Conservation (phyloP, 2,329 filamentous ascomycete genomes). For the Paecilomyces formosus region DNA sequence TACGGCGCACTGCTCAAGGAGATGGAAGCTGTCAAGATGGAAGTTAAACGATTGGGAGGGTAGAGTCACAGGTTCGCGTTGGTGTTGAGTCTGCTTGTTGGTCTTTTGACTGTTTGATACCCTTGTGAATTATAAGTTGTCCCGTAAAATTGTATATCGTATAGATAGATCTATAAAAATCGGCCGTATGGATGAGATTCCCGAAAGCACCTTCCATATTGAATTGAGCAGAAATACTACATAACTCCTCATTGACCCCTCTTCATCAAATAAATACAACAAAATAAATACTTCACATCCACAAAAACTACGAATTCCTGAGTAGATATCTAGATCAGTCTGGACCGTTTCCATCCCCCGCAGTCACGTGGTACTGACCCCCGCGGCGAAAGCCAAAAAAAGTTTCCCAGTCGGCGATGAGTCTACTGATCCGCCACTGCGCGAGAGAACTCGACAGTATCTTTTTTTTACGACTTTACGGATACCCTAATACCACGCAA, state of each 20-base stretch:
- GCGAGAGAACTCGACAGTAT: no score
- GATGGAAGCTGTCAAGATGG: conserved; percentile 27
- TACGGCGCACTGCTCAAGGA: conserved; percentile 31
- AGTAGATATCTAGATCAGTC: background rate
- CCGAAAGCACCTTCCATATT: no score
- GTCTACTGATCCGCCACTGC: background rate
- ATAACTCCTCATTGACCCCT: background rate
- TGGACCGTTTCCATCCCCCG: background rate
- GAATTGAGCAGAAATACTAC: no score
- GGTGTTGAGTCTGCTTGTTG: background rate
- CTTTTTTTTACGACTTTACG: no score
- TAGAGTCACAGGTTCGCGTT: conserved; percentile 1
- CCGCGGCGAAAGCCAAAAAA: background rate
- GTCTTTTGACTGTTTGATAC: background rate
- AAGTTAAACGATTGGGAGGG: conserved; percentile 23
- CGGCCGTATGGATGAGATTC: background rate
- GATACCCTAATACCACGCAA: background rate
- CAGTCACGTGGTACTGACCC: background rate
- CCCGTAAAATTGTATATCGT: background rate
- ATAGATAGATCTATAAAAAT: background rate
- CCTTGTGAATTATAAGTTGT: background rate
- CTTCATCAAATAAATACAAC: background rate
- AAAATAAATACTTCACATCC: background rate
- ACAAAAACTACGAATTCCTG: no score
- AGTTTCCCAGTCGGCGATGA: background rate